phyloP scores from a whole-genome alignment of 2,329 filamentous ascomycete genomes.

The Trichophyton benhamiae region DNA sequence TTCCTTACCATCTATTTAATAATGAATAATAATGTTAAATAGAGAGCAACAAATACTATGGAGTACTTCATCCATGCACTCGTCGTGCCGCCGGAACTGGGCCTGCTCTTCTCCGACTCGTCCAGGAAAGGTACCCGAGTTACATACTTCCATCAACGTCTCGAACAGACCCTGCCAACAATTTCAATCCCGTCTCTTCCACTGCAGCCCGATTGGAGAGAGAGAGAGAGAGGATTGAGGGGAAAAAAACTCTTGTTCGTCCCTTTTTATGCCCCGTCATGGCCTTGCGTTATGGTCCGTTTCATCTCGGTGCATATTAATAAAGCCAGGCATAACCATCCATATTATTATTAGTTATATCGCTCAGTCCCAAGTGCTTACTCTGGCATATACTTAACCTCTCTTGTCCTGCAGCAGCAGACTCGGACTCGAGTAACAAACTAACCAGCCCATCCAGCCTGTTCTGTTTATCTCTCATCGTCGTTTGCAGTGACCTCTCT shows the following conservation, averaged over 20 bases:
- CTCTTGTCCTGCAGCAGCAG: no score
- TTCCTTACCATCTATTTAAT: not conserved
- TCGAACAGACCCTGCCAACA: not conserved
- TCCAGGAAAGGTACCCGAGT: no score
- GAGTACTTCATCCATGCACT: not conserved
- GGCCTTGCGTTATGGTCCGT: not conserved
- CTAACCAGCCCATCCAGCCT: no score
- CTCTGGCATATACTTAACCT: no score
- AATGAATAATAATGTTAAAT: no score
- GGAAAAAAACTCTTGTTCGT: not conserved
- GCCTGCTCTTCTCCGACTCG: not conserved
- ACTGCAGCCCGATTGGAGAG: not conserved
- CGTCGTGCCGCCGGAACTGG: not conserved
- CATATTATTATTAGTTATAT: not conserved
- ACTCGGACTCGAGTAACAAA: no score
- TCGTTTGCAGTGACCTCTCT: no score
- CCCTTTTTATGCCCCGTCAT: not conserved
- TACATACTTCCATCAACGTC: no score
- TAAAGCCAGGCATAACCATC: not conserved
- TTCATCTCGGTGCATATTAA: not conserved
- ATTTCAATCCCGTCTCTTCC: not conserved
- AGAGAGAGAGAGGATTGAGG: not conserved
- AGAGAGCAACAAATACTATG: no score
- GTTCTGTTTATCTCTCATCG: no score
- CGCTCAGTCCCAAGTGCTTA: not conserved